These are phyloP conservation scores for Platanthera guangdongensis DNA, from an alignment of 106 monocot genomes.

Conservation along the genomic window DNA sequence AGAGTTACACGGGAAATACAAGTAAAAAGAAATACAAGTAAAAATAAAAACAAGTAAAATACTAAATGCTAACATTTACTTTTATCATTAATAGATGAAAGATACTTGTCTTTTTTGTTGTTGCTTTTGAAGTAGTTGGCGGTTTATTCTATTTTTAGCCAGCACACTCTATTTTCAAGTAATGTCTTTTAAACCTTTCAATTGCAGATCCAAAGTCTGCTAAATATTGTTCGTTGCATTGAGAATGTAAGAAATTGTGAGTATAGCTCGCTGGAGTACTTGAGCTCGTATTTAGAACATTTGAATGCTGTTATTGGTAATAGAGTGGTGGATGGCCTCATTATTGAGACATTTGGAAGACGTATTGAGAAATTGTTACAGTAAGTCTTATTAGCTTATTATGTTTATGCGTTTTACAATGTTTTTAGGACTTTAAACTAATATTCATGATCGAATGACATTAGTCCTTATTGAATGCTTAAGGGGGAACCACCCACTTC, in stretches of 20 bases:
- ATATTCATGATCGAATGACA: not conserved
- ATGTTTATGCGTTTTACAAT: not conserved
- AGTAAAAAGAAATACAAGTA: too few species aligned
- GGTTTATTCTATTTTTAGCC: not conserved
- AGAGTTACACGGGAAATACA: too few species aligned
- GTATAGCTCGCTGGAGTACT: slow-evolving; percentile 61
- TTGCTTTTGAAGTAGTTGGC: slow-evolving; percentile 1
- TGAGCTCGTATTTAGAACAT: slow-evolving; percentile 68
- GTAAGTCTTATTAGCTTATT: slow-evolving; percentile 35
- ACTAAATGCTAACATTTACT: too few species aligned
- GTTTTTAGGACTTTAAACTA: not conserved
- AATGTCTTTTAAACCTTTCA: not conserved
- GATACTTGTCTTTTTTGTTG: not conserved
- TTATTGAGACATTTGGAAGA: slow-evolving; percentile 94
- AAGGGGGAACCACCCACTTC: not conserved
- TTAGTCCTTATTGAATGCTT: not conserved
- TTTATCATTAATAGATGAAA: too few species aligned
- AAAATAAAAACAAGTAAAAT: too few species aligned
- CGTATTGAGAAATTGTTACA: slow-evolving; percentile 71
- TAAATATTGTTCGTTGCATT: slow-evolving; percentile 56
- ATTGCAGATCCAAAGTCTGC: slow-evolving; percentile 65
- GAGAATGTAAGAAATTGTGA: slow-evolving; percentile 33
- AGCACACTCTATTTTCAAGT: not conserved
- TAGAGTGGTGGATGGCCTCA: slow-evolving; percentile 79
- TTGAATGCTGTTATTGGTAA: slow-evolving; percentile 62